Evolutionary conservation across 139 green algal species (phyloP).

Genomic region (Closterium sp.): DNA sequence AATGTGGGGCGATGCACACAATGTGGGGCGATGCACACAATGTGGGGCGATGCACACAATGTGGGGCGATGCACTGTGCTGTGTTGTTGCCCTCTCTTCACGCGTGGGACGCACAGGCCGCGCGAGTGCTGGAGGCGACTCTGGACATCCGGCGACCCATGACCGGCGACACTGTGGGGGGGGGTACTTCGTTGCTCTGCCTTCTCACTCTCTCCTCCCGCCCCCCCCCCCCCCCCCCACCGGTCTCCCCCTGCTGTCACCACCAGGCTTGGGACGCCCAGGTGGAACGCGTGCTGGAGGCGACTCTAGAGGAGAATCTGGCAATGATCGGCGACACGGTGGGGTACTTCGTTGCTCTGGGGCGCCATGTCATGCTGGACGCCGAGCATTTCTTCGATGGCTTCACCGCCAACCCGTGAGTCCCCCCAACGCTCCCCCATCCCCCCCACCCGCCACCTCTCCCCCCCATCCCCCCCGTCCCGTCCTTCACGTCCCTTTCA

Average conservation of each 20-base stretch:
- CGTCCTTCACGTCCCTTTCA: too few relatives aligned
- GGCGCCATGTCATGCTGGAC: conserved; percentile 15
- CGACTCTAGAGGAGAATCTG: conserved; percentile 52
- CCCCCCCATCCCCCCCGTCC: background rate
- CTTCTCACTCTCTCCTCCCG: too few relatives aligned
- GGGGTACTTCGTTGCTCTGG: background rate
- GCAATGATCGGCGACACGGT: conserved; percentile 55
- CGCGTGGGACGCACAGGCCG: too few relatives aligned
- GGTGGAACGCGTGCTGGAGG: conserved; percentile 48
- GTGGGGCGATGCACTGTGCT: too few relatives aligned
- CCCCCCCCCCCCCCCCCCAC: too few relatives aligned
- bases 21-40: too few relatives aligned
- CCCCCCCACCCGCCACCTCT: background rate
- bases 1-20: too few relatives aligned
- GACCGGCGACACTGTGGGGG: too few relatives aligned
- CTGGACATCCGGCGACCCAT: too few relatives aligned
- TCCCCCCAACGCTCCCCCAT: background rate
- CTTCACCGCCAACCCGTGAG: conserved; percentile 26
- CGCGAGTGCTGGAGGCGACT: background rate
- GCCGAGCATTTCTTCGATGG: conserved; percentile 53
- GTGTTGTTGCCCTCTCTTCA: too few relatives aligned
- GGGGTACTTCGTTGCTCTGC: too few relatives aligned
- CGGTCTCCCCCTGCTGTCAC: background rate
- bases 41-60: too few relatives aligned
- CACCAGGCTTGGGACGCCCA: conserved; percentile 54